Evolutionary conservation across 306 rosid genomes (phyloP), one percentile per base, ranked within the genome.

Genomic region (Acacia acuminata): DNA sequence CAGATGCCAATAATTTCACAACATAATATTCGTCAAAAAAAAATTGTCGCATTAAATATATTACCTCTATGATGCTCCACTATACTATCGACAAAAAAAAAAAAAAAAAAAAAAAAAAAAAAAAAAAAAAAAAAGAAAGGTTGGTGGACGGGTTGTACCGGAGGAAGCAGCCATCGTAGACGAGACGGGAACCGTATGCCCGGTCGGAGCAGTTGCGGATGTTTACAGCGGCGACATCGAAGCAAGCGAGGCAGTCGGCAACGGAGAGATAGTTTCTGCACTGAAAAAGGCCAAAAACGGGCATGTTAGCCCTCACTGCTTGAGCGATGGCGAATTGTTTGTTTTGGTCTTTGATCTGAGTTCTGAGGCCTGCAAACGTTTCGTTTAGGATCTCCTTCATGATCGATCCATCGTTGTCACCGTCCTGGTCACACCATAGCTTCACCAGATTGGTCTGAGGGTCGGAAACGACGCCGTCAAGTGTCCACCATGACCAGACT

Each of bases 131-230:
- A 22, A 61, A 19, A 19, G 9, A 61, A 34, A 64, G 6, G n/a
- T 60, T 24, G 7, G 32, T 3, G 25, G 63, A 55, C 4, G 22
- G 22, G 32, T 25, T 15, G 43, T 79, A 92, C 94, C 97, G 86
- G 71, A 92, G 90, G 81, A 90, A 86, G 88, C 97, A 92, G 2
- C 91, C 97, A 5, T 92, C 91, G 34, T 89, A 90, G 82, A 89
- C 73, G 80, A 87, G 47, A 4, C 94, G 91, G 17, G 90, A 93
- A 9, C 96, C 96, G 65, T 88, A 60, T 22, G 66, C 66, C 66
- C 17, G 88, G 55, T 82, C 67, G n/a, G 90, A 90, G 83, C 92
- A 88, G 72, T 81, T 87, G 38, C 87, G 69, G 38, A 63, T 27
- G 4, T 63, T 86, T 16, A 81, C 32, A 14, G 73, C 70, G 4